Percentiles rank a stretch among this genome's conserved stretches.
Evolutionary conservation across 441 rosid species (phyloP).

Genomic region (Populus hybrid): DNA sequence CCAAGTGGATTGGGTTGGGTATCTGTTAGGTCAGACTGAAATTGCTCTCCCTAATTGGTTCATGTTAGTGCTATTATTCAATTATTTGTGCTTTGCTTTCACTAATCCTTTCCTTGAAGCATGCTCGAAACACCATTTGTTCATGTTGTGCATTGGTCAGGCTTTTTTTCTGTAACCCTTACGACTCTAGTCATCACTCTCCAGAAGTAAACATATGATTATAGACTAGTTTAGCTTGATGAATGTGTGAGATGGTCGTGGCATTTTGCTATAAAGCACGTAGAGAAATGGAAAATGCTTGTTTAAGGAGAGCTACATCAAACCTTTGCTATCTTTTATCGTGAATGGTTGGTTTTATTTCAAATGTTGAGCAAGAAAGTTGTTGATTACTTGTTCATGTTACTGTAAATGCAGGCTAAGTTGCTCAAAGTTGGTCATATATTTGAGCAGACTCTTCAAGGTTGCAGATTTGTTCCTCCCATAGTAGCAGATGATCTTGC

Average conservation of each 20-base stretch:
- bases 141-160: background rate
- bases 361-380: background rate
- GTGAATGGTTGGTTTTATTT: background rate
- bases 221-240: background rate
- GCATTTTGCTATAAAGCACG: background rate
- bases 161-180: background rate
- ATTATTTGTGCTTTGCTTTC: background rate
- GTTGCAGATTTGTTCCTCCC: conserved; percentile 70
- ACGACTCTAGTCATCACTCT: background rate
- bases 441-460: conserved; percentile 84
- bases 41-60: background rate
- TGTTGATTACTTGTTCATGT: background rate
- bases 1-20: no score
- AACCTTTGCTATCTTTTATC: background rate
- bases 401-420: conserved; percentile 46
- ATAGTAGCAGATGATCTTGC: conserved; percentile 28
- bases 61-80: background rate
- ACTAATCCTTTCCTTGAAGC: background rate
- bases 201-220: background rate
- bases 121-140: background rate
- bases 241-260: background rate
- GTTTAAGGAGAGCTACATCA: background rate
- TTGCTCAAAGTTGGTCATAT: conserved; percentile 71
- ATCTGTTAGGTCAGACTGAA: background rate
- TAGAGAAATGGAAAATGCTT: background rate